A percentile compares a stretch with the other conserved stretches of the same genome.
These are phyloP conservation scores for Trichothecium roseum DNA, from an alignment of 2,329 filamentous ascomycete genomes.

Conservation along the genomic window DNA sequence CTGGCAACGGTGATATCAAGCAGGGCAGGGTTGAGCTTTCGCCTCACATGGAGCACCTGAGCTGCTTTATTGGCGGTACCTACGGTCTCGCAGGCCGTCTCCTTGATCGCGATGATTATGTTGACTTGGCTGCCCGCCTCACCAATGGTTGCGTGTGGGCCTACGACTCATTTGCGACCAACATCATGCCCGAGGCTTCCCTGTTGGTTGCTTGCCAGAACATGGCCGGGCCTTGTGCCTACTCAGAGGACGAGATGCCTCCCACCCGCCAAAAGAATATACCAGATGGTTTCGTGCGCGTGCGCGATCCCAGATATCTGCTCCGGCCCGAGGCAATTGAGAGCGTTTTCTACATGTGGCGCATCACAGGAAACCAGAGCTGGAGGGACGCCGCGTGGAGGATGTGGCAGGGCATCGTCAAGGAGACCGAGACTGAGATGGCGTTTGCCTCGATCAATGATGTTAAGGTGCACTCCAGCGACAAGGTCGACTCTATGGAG, in stretches of 20 bases:
- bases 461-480: slow-evolving; percentile 18
- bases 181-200: slow-evolving; percentile 44
- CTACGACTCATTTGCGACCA: slow-evolving; percentile 36
- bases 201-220: slow-evolving; percentile 24
- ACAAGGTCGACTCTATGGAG: slow-evolving; percentile 53
- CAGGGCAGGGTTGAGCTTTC: slow-evolving; percentile 17
- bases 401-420: slow-evolving; percentile 34
- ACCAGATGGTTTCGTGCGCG: slow-evolving; percentile 48
- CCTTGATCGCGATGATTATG: slow-evolving; percentile 35
- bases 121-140: slow-evolving; percentile 35
- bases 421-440: slow-evolving; percentile 29
- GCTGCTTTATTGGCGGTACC: slow-evolving; percentile 63
- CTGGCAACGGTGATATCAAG: slow-evolving; percentile 28
- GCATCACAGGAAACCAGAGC: slow-evolving; percentile 33
- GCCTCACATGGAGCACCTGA: slow-evolving; percentile 44
- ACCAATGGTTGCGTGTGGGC: slow-evolving; percentile 45
- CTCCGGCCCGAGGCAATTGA: slow-evolving; percentile 42
- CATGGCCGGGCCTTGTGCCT: slow-evolving; percentile 23
- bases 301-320: slow-evolving; percentile 30
- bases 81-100: slow-evolving; percentile 57
- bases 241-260: slow-evolving; percentile 14
- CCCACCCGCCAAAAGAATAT: slow-evolving; percentile 11
- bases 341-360: slow-evolving; percentile 41
- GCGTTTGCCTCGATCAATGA: slow-evolving; percentile 32
- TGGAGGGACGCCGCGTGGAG: slow-evolving; percentile 35